A percentile compares a stretch with the other conserved stretches of the same genome.
phyloP scores from a whole-genome alignment of 73 alveolate genomes.

The Paramecium sonneborni region DNA sequence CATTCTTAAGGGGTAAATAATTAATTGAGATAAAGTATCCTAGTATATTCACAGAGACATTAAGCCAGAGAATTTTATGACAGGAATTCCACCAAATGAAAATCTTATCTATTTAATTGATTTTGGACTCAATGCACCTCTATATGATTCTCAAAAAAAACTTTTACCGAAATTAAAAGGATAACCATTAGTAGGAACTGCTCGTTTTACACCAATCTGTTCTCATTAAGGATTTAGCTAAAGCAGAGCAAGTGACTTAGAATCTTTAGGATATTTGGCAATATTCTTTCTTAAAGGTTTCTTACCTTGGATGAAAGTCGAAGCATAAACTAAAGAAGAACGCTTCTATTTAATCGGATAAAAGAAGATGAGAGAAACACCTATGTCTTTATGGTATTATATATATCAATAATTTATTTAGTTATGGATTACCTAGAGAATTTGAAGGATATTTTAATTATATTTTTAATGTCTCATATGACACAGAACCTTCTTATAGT shows the following conservation, averaged over 20 bases:
- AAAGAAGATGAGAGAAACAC: conserved; percentile 64
- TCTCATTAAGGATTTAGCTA: conserved; percentile 83
- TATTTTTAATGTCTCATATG: conserved; percentile 76
- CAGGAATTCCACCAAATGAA: conserved; percentile 76
- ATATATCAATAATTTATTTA: background rate
- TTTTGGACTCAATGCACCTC: conserved; percentile 86
- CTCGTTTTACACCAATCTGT: conserved; percentile 77
- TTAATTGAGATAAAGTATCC: background rate
- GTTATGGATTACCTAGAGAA: conserved; percentile 77
- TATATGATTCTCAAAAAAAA: conserved; percentile 68
- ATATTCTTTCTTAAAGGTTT: conserved; percentile 82
- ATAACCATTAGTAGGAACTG: conserved; percentile 86
- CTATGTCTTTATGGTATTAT: conserved; percentile 51
- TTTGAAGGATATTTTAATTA: conserved; percentile 72
- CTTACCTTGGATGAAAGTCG: conserved; percentile 92
- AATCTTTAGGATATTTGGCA: conserved; percentile 82
- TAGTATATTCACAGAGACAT: conserved; percentile 79
- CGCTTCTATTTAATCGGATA: conserved; percentile 68
- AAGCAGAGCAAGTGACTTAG: conserved; percentile 92
- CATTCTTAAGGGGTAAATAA: conserved; percentile 67
- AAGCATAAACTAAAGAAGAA: conserved; percentile 74
- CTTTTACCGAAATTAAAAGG: conserved; percentile 79
- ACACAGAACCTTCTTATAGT: conserved; percentile 84
- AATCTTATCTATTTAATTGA: conserved; percentile 85
- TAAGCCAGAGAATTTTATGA: conserved; percentile 81